These are phyloP conservation scores for Xerocomus amazonicus DNA, from an alignment of 1,284 basidiomycete genomes.

Conservation along the genomic window DNA sequence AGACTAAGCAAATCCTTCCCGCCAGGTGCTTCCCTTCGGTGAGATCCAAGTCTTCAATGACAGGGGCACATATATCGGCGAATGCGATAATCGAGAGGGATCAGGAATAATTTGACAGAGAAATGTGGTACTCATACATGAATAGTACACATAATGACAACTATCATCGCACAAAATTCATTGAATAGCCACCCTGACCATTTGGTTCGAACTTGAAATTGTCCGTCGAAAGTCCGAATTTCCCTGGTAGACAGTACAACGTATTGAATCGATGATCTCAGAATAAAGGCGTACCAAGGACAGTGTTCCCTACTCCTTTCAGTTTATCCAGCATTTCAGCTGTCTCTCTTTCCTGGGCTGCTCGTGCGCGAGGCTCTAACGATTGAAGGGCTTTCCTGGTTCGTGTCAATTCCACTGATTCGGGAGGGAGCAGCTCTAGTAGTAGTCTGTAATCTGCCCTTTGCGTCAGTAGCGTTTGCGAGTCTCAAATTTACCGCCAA, in stretches of 20 bases:
- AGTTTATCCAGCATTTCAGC: conserved; percentile 91
- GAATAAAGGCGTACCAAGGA: conserved; percentile 65
- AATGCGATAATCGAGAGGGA: conserved; percentile 9
- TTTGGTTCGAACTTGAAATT: conserved; percentile 95
- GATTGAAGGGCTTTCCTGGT: conserved; percentile 47
- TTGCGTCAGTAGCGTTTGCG: conserved; percentile 2
- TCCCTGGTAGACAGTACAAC: conserved; percentile 43
- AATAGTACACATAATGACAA: neutral
- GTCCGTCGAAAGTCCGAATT: conserved; percentile 85
- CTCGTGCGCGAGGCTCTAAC: conserved; percentile 66
- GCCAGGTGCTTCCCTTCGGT: conserved; percentile 52
- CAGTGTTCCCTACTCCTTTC: conserved; percentile 87
- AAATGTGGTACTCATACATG: neutral
- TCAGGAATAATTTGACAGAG: conserved; percentile 2
- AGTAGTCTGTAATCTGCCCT: conserved; percentile 76
- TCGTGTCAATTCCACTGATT: conserved; percentile 49
- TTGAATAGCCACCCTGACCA: conserved; percentile 89
- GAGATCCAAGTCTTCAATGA: conserved; percentile 49
- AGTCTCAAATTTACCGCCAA: neutral
- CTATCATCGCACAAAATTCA: conserved; percentile 70
- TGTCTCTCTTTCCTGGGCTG: conserved; percentile 84
- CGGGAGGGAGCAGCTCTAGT: conserved; percentile 55
- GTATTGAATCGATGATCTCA: neutral
- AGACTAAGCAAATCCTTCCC: neutral
- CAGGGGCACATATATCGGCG: conserved; percentile 46